Percentiles rank a stretch among this genome's conserved stretches.
Evolutionary conservation across 2,329 filamentous ascomycete genomes (phyloP).

Genomic region (Fusarium metavorans): DNA sequence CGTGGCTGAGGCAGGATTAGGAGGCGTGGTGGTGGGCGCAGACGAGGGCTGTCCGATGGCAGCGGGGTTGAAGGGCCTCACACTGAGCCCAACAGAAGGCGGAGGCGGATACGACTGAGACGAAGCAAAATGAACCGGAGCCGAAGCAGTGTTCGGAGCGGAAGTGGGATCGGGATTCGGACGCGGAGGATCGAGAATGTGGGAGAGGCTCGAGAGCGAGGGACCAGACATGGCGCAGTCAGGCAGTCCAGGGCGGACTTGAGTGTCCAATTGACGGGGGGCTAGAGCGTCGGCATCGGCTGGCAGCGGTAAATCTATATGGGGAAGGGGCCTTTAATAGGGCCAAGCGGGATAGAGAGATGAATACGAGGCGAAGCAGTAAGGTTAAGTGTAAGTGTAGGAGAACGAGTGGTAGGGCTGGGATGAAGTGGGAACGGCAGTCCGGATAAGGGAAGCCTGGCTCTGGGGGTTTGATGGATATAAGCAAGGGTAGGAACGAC

Average conservation of each 20-base stretch:
- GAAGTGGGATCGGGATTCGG: constrained; percentile 28
- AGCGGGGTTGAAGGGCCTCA: constrained; percentile 10
- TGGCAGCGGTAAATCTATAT: background rate
- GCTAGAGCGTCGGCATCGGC: constrained; percentile 4
- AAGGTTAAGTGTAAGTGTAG: constrained; percentile 7
- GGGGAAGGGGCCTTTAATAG: background rate
- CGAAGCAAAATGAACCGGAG: constrained; percentile 21
- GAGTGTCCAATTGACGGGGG: background rate
- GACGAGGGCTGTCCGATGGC: constrained; percentile 10
- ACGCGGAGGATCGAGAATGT: constrained; percentile 48
- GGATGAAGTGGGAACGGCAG: constrained; percentile 5
- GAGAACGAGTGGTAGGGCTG: constrained; percentile 7
- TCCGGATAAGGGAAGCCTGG: constrained; percentile 1
- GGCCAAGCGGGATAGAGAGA: background rate
- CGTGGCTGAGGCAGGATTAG: constrained; percentile 2
- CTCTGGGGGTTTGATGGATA: background rate
- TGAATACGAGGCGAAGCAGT: background rate
- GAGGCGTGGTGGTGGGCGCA: constrained; percentile 1
- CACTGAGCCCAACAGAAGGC: background rate
- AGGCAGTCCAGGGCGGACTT: constrained; percentile 5
- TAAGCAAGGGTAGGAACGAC: background rate
- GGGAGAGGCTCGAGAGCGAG: constrained; percentile 44
- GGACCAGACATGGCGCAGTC: constrained; percentile 47
- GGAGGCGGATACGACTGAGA: constrained; percentile 32
- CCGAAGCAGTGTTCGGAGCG: constrained; percentile 8